Percentiles rank a stretch among this genome's conserved stretches.
These are phyloP conservation scores for Didymellaceae sp. DNA, from an alignment of 2,329 filamentous ascomycete genomes.

Conservation along the genomic window DNA sequence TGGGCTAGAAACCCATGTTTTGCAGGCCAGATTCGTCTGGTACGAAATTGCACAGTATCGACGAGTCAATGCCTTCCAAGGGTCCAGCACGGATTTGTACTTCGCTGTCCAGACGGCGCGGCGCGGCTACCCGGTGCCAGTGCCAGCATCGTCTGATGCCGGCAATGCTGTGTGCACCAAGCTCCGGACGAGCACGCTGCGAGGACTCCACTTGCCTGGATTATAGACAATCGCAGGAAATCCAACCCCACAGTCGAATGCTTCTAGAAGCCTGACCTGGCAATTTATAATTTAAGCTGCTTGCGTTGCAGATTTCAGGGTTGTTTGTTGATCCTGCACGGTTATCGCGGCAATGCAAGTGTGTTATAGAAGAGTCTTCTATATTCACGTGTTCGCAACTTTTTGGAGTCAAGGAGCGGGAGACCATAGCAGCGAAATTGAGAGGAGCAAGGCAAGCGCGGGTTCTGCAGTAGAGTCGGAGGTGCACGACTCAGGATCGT, in stretches of 20 bases:
- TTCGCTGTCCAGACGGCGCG: conserved; percentile 6
- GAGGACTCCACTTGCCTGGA: neutral
- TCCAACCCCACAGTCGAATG: neutral
- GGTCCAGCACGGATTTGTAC: neutral
- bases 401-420: neutral
- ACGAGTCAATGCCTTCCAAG: conserved; percentile 12
- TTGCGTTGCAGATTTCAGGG: neutral
- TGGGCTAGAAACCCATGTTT: conserved; percentile 1
- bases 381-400: too few relatives aligned
- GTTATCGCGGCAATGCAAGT: too few relatives aligned
- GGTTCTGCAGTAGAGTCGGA: neutral
- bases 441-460: neutral
- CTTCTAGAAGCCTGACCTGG: conserved; percentile 6
- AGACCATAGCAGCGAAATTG: conserved; percentile 1
- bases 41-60: conserved; percentile 6
- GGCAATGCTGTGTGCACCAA: neutral
- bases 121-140: conserved; percentile 9
- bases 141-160: neutral
- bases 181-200: neutral
- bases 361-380: too few relatives aligned
- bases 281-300: neutral
- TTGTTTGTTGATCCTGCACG: neutral
- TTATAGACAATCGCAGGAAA: neutral
- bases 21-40: conserved; percentile 1
- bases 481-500: conserved; percentile 7